Evolutionary conservation across 2,329 filamentous ascomycete species (phyloP).

Genomic region (Myriangium duriaei): DNA sequence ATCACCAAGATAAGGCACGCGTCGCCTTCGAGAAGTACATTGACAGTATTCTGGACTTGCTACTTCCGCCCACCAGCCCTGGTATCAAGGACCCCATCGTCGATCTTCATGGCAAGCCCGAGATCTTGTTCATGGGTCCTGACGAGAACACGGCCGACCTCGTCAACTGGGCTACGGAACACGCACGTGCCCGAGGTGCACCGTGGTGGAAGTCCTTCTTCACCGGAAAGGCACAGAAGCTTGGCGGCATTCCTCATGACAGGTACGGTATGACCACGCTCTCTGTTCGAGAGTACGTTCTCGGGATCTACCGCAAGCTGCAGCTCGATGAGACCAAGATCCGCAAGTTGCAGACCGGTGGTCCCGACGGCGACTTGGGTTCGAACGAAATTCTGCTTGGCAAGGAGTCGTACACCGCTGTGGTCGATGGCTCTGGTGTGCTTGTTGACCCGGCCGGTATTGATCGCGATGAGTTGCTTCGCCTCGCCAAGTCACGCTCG

Average conservation of each 20-base stretch:
- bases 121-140: slow-evolving; percentile 97
- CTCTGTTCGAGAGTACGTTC: slow-evolving; percentile 89
- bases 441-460: slow-evolving; percentile 86
- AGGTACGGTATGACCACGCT: slow-evolving; percentile 95
- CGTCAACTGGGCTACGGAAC: slow-evolving; percentile 97
- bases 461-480: slow-evolving; percentile 67
- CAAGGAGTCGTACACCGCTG: slow-evolving; percentile 87
- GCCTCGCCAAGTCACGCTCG: slow-evolving; percentile 69
- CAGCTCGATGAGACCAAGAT: slow-evolving; percentile 75
- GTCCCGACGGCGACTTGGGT: slow-evolving; percentile 89
- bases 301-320: slow-evolving; percentile 93
- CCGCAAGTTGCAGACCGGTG: slow-evolving; percentile 92
- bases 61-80: slow-evolving; percentile 77
- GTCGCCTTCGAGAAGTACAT: slow-evolving; percentile 99
- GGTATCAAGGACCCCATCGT: slow-evolving; percentile 99
- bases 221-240: slow-evolving; percentile 91
- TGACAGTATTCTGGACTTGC: slow-evolving; percentile 90
- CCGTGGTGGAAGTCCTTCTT: slow-evolving; percentile 99
- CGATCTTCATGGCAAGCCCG: slow-evolving; percentile 84
- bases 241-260: slow-evolving; percentile 95
- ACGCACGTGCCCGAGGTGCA: slow-evolving; percentile 73
- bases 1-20: slow-evolving; percentile 82
- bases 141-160: slow-evolving; percentile 98
- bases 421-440: slow-evolving; percentile 94
- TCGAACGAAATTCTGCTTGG: slow-evolving; percentile 95